Evolutionary conservation across 2,329 filamentous ascomycete genomes (phyloP), one percentile per base, ranked within the genome.

Genomic region (Botrytis aclada): DNA sequence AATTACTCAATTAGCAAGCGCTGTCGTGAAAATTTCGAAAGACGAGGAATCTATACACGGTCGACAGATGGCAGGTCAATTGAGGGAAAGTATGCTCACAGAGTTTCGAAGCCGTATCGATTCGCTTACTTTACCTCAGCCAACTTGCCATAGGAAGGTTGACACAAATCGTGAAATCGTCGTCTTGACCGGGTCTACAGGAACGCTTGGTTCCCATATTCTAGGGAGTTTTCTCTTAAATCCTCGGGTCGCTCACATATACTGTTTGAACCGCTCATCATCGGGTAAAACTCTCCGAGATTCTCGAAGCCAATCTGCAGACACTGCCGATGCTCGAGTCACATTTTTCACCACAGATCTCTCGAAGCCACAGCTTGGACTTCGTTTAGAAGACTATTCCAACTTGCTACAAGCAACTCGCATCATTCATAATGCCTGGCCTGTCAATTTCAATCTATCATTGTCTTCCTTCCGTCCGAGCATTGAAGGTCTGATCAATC

Each of bases 401-500:
- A 2, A 84, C 84, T 76, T 82, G 81, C 71, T 80, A 77, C 56
- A 82, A 79, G 45, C 8, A 34, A 51, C 43, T 4, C 43, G 32
- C 22, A 29, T 39, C 14, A 47, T 65, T 6, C 63, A 65, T 7
- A 65, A 51, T 45, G 29, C 63, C 32, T 65, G 41, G 62, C 62
- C 41, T 43, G 62, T 47, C 12, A 65, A 47, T n/a, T 65, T 65
- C 12, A 65, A 65, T 70, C 76, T 81, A 4, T 75, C 81, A 1
- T 37, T 84, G 0, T 62, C 74, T 3, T 80, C 76, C 1, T 84
- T 83, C 74, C 76, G 80, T 37, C 69, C 76, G 1, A 80, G 82
- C 65, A 81, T 84, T 72, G 75, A 80, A 25, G 79, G 81, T 16
- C 78, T 85, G 74, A 77, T 81, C 4, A 82, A 82, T 62, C 77